phyloP scores from a whole-genome alignment of 495 filamentous ascomycete species.

The Neurospora tetrasperma region DNA sequence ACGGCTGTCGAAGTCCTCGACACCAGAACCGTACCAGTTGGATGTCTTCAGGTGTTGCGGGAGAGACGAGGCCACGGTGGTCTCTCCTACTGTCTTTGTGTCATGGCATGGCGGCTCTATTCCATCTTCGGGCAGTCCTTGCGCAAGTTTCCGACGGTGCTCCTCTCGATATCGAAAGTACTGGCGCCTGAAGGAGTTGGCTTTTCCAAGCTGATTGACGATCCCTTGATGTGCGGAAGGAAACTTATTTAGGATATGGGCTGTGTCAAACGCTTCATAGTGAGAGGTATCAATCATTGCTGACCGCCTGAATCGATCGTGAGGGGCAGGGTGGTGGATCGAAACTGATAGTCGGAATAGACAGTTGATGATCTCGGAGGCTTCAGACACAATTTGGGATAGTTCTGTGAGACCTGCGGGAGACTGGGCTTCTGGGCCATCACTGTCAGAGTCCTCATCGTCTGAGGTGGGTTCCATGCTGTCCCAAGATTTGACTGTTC shows the following conservation, averaged over 20 bases:
- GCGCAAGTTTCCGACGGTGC: constrained; percentile 28
- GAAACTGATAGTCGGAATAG: constrained; percentile 13
- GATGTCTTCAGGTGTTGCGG: constrained; percentile 1
- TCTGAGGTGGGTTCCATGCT: neutral
- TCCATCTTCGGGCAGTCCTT: constrained; percentile 7
- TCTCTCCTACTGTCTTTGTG: neutral
- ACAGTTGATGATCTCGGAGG: constrained; percentile 12
- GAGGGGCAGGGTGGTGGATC: constrained; percentile 18
- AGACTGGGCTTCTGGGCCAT: neutral
- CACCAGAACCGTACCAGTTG: neutral
- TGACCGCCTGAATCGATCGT: constrained; percentile 14
- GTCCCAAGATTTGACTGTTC: neutral
- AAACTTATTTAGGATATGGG: constrained; percentile 3
- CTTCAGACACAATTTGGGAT: constrained; percentile 3
- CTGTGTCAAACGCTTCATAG: constrained; percentile 8
- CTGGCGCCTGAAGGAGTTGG: constrained; percentile 30
- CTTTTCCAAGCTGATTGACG: constrained; percentile 27
- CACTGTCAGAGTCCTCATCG: neutral
- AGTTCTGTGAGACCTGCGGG: neutral
- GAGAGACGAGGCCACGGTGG: constrained; percentile 13
- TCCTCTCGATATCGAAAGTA: constrained; percentile 33
- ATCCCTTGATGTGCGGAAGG: constrained; percentile 4
- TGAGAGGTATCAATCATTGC: constrained; percentile 4
- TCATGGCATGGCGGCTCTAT: neutral
- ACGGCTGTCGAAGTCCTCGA: constrained; percentile 4